These are phyloP conservation scores for Yamadazyma buinensis DNA, from an alignment of 1,139 yeast genomes.

Conservation along the genomic window DNA sequence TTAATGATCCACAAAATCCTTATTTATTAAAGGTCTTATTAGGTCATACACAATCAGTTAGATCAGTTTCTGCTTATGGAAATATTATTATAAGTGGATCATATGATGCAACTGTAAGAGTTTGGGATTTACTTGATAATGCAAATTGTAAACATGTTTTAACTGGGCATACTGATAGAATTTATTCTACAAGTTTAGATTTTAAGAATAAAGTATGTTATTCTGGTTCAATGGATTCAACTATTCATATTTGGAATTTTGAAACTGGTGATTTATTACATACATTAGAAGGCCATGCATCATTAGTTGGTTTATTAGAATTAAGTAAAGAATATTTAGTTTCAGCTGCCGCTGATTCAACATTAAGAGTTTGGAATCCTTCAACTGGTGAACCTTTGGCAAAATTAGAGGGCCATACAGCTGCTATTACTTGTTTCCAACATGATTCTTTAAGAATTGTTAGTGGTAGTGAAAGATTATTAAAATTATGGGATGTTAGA, in stretches of 20 bases:
- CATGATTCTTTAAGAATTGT: constrained; percentile 82
- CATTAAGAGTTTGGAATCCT: constrained; percentile 91
- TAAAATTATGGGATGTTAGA: constrained; percentile 78
- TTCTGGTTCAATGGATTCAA: constrained; percentile 90
- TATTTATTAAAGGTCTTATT: constrained; percentile 69
- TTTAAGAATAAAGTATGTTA: constrained; percentile 72
- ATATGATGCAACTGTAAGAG: constrained; percentile 85
- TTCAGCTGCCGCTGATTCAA: constrained; percentile 94
- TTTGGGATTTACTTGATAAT: constrained; percentile 78
- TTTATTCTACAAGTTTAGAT: constrained; percentile 84
- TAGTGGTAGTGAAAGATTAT: constrained; percentile 83
- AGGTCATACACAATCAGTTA: constrained; percentile 86
- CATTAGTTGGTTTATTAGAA: constrained; percentile 83
- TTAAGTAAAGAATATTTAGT: constrained; percentile 77
- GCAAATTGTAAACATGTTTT: constrained; percentile 72
- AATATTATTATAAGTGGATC: constrained; percentile 85
- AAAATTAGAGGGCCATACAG: constrained; percentile 77
- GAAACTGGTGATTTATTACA: constrained; percentile 65
- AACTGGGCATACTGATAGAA: constrained; percentile 81
- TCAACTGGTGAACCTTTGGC: constrained; percentile 63
- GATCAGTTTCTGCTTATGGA: constrained; percentile 85
- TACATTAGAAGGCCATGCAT: constrained; percentile 79
- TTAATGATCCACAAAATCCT: constrained; percentile 50
- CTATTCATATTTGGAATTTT: constrained; percentile 87
- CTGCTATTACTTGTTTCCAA: constrained; percentile 92